A percentile compares a stretch with the other conserved stretches of the same genome.
Evolutionary conservation across 371 early-diverging fungal species (phyloP).

Genomic region (Mucor indicus): DNA sequence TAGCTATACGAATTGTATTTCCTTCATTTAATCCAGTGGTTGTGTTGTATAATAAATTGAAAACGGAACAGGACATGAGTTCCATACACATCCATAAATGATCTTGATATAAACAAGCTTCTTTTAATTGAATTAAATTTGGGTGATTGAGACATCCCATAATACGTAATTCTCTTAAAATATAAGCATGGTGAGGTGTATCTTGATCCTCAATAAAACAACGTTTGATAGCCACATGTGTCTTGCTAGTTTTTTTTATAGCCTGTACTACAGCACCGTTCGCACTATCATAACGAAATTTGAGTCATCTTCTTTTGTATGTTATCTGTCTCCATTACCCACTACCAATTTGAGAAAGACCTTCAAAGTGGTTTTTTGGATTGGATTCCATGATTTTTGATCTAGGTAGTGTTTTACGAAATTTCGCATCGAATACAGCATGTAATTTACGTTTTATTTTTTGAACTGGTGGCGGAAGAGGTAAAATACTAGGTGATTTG

Average conservation of each 20-base stretch:
- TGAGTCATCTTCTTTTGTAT: neutral
- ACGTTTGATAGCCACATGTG: slow-evolving; percentile 49
- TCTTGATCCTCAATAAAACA: slow-evolving; percentile 50
- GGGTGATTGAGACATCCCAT: slow-evolving; percentile 44
- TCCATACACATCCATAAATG: slow-evolving; percentile 55
- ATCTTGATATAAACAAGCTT: slow-evolving; percentile 43
- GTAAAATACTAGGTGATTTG: slow-evolving; percentile 32
- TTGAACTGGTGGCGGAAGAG: slow-evolving; percentile 33
- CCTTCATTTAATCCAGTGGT: slow-evolving; percentile 42
- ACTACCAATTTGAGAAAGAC: slow-evolving; percentile 43
- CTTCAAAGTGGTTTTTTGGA: slow-evolving; percentile 36
- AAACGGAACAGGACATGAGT: slow-evolving; percentile 49
- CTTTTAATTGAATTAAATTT: slow-evolving; percentile 36
- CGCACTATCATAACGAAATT: slow-evolving; percentile 6
- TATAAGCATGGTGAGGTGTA: slow-evolving; percentile 40
- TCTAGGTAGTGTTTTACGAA: slow-evolving; percentile 43
- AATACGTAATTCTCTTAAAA: slow-evolving; percentile 45
- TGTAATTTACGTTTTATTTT: slow-evolving; percentile 32
- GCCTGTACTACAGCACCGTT: slow-evolving; percentile 23
- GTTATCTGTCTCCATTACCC: slow-evolving; percentile 26
- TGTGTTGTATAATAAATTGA: slow-evolving; percentile 39
- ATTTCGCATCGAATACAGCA: slow-evolving; percentile 42
- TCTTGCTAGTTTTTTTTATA: slow-evolving; percentile 13
- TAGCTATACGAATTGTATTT: slow-evolving; percentile 36
- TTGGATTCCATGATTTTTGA: slow-evolving; percentile 42